Percentiles rank a stretch among this genome's conserved stretches.
Evolutionary conservation across 805 yeast genomes (phyloP).

Genomic region (Myxozyma geophila): DNA sequence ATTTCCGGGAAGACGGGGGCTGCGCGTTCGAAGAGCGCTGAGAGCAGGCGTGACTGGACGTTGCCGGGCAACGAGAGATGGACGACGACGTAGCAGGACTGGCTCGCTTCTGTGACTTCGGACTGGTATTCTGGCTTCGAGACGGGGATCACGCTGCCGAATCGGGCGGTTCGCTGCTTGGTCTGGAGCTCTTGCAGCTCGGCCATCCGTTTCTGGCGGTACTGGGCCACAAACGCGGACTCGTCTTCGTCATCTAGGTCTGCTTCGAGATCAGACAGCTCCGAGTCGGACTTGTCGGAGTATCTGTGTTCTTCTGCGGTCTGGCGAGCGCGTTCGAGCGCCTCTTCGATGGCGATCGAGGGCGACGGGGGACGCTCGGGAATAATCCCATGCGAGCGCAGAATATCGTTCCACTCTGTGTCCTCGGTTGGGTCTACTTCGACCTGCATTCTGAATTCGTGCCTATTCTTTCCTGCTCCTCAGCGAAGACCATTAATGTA

Average conservation of each 20-base stretch:
- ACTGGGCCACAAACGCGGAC: constrained; percentile 66
- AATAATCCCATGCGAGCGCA: constrained; percentile 85
- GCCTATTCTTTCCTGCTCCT: no score
- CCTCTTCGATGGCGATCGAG: constrained; percentile 82
- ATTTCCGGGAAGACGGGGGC: constrained; percentile 77
- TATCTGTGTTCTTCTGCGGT: constrained; percentile 72
- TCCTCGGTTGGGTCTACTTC: constrained; percentile 86
- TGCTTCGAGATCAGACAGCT: constrained; percentile 66
- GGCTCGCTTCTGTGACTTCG: constrained; percentile 83
- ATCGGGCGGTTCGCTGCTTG: constrained; percentile 48
- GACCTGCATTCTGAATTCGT: constrained; percentile 25
- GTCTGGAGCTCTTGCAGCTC: constrained; percentile 62
- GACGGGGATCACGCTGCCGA: constrained; percentile 77
- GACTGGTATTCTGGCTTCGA: constrained; percentile 84
- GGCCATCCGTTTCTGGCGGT: constrained; percentile 75
- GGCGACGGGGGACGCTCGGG: constrained; percentile 93
- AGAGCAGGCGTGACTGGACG: constrained; percentile 59
- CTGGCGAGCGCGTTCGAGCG: constrained; percentile 77
- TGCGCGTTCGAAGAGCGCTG: constrained; percentile 58
- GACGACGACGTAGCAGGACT: constrained; percentile 65
- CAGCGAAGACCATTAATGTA: no score
- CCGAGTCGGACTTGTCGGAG: constrained; percentile 34
- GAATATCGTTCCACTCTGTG: constrained; percentile 95
- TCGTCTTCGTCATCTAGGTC: constrained; percentile 95
- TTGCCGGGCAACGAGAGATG: constrained; percentile 70